Evolutionary conservation across 352 stramenopile species (phyloP), one percentile per base, ranked within the genome.

Genomic region (Phytophthora agathidicida): DNA sequence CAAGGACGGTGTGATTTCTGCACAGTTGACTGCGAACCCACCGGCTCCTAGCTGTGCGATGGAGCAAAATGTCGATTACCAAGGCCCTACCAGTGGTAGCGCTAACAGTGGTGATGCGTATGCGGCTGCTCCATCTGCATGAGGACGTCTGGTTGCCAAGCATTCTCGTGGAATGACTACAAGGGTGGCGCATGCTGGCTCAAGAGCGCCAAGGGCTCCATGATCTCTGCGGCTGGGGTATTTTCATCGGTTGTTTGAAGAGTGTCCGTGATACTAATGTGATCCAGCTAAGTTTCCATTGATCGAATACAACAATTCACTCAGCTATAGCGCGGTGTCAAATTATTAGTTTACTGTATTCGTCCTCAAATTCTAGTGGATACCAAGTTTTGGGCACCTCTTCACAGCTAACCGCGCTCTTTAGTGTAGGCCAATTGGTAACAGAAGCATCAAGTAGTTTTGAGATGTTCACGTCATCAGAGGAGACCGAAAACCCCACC

Each of bases 131-230:
- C 54, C 1, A 71, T 75, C 16, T 75, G 65, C 46, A 68, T 68
- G 54, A 53, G 28, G 2, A 58, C 31, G 13, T 11, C 20, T 0
- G 58, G 54, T 8, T 88, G 78, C 45, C 46, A 44, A 1, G 75
- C 73, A 7, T 88, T 78, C 38, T 71, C 77, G 6, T 88, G 73
- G 73, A 79, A 36, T 26, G 73, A 78, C 37, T 73, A 52, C 60
- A 67, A 70, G 17, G 71, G 69, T 27, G 80, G 77, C 2, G 85
- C 72, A 19, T 90, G 80, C 50, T 90, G 75, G 70, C 63, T 90
- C 38, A 90, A 90, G 66, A 86, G 67, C 13, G 39, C n/a, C 16
- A 75, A 68, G 45, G 63, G 58, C 7, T n/a, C 11, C 7, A 36
- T 17, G 27, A 28, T 9, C 8, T 8, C 16, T 8, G n/a, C 20